A percentile compares a stretch with the other conserved stretches of the same genome.
phyloP scores from a whole-genome alignment of 768 basidiomycete species.

The Russula sp. region DNA sequence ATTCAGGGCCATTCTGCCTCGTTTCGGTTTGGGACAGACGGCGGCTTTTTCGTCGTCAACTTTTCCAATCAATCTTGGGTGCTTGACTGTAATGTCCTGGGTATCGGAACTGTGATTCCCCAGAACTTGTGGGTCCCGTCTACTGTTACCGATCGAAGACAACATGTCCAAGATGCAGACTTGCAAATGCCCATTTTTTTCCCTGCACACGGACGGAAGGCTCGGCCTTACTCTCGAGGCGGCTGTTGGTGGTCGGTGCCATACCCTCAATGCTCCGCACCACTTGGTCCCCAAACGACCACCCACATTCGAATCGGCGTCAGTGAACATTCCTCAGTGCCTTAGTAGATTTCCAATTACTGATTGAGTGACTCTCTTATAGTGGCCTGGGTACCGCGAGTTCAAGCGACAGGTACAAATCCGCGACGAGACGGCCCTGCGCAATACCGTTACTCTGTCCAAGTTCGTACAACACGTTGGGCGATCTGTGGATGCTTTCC shows the following conservation, averaged over 20 bases:
- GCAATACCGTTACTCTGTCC: conserved; percentile 11
- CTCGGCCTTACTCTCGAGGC: conserved; percentile 20
- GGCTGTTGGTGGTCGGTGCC: conserved; percentile 1
- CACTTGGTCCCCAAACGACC: conserved; percentile 10
- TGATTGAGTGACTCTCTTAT: neutral
- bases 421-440: conserved; percentile 14
- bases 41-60: neutral
- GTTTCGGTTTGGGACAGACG: neutral
- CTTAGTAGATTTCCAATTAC: neutral
- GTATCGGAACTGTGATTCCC: no score
- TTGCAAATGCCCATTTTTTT: conserved; percentile 25
- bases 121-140: neutral
- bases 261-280: neutral
- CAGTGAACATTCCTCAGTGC: neutral
- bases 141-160: conserved; percentile 2
- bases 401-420: conserved; percentile 22
- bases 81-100: no score
- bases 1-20: neutral
- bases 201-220: neutral
- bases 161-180: conserved; percentile 16
- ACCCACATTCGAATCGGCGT: conserved; percentile 19
- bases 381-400: conserved; percentile 23
- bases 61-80: no score
- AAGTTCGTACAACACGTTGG: conserved; percentile 14
- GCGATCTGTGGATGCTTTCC: conserved; percentile 20